Evolutionary conservation across 352 stramenopile species (phyloP).

Genomic region (Pythium plurisporium): DNA sequence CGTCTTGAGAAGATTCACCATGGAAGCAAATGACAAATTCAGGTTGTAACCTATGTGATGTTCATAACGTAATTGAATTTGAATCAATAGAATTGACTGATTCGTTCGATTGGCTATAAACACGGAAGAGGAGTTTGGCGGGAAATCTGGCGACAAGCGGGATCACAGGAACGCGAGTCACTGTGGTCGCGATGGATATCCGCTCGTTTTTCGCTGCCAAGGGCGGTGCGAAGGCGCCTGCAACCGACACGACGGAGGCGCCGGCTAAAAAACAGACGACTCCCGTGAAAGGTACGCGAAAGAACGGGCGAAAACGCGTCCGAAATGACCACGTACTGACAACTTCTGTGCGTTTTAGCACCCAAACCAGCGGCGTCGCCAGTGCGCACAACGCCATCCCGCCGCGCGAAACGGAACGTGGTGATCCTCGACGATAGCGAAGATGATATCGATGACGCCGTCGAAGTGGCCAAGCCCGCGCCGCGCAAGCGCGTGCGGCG

Average conservation of each 20-base stretch:
- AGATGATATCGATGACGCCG: conserved; percentile 30
- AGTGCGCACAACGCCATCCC: conserved; percentile 23
- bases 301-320: background rate
- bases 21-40: too few species aligned
- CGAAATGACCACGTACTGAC: background rate
- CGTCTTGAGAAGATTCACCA: too few species aligned
- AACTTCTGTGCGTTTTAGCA: background rate
- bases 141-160: conserved; percentile 11
- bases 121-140: conserved; percentile 11
- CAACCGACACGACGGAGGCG: conserved; percentile 3
- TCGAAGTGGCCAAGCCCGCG: conserved; percentile 18
- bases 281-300: conserved; percentile 12
- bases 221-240: conserved; percentile 9
- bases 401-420: conserved; percentile 37
- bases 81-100: background rate
- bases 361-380: conserved; percentile 14
- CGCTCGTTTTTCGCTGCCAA: conserved; percentile 80
- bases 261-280: conserved; percentile 14
- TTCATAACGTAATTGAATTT: background rate
- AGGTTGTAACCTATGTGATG: too few species aligned
- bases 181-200: conserved; percentile 64
- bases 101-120: conserved; percentile 17
- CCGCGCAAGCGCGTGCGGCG: conserved; percentile 35
- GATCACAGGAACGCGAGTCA: background rate
- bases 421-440: conserved; percentile 59